Percentiles rank a stretch among this genome's conserved stretches.
phyloP scores from a whole-genome alignment of 2,329 filamentous ascomycete species.

The Byssothecium circinans region DNA sequence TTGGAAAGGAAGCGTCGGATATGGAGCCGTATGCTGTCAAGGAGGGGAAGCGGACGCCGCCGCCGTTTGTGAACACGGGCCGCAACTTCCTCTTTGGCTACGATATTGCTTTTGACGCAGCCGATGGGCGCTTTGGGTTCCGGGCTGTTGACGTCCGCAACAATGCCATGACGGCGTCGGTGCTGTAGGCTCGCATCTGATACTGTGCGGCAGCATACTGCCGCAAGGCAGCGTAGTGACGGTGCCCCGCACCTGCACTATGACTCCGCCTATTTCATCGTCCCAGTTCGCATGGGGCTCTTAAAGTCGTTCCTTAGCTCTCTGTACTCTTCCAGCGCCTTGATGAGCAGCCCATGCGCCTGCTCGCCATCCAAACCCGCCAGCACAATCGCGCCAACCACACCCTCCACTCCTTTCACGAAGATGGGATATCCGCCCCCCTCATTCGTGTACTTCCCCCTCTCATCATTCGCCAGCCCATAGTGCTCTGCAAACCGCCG shows the following conservation, averaged over 20 bases:
- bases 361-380: constrained; percentile 75
- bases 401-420: constrained; percentile 72
- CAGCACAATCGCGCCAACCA: constrained; percentile 74
- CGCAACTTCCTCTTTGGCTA: constrained; percentile 36
- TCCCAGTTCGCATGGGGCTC: constrained; percentile 38
- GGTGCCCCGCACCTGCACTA: too few species aligned
- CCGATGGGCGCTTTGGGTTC: constrained; percentile 36
- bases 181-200: constrained; percentile 16
- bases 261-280: constrained; percentile 17
- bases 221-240: too few species aligned
- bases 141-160: constrained; percentile 11
- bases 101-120: constrained; percentile 40
- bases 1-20: constrained; percentile 23
- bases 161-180: constrained; percentile 5
- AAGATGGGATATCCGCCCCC: constrained; percentile 74
- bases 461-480: constrained; percentile 56
- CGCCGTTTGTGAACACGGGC: constrained; percentile 39
- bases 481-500: constrained; percentile 65
- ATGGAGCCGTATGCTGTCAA: constrained; percentile 34
- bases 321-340: constrained; percentile 63
- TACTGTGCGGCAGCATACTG: too few species aligned
- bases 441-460: constrained; percentile 71
- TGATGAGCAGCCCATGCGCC: constrained; percentile 75
- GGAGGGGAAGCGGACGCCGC: constrained; percentile 22
- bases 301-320: constrained; percentile 38